These are phyloP conservation scores for Oidium heveae DNA, from an alignment of 2,329 filamentous ascomycete species.

Conservation along the genomic window DNA sequence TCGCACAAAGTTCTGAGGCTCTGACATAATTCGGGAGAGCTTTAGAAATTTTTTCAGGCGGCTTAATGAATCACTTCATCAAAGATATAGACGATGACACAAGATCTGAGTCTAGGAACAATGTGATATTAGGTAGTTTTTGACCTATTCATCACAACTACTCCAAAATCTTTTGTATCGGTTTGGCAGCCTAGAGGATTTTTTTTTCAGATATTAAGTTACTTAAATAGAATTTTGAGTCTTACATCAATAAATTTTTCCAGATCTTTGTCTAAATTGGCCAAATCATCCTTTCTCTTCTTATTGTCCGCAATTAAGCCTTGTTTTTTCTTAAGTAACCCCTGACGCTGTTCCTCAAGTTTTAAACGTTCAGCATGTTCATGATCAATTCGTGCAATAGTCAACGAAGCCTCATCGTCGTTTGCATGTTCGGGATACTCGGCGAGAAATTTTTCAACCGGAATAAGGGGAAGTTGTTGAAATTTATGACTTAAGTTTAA, in stretches of 20 bases:
- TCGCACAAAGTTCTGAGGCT: too few relatives aligned
- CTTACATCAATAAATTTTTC: constrained; percentile 81
- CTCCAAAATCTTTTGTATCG: constrained; percentile 66
- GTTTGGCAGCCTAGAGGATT: constrained; percentile 45
- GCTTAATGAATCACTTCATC: too few relatives aligned
- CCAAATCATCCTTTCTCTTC: constrained; percentile 77
- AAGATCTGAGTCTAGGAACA: too few relatives aligned
- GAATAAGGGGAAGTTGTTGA: constrained; percentile 60
- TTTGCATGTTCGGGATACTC: constrained; percentile 50
- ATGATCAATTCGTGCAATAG: constrained; percentile 75
- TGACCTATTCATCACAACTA: background rate
- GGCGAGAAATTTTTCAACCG: constrained; percentile 55
- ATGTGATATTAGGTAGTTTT: too few relatives aligned
- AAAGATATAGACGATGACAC: too few relatives aligned
- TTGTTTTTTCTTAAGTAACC: constrained; percentile 47
- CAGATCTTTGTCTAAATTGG: constrained; percentile 70
- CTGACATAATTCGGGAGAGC: too few relatives aligned
- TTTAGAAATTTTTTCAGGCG: too few relatives aligned
- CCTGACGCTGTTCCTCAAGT: constrained; percentile 62
- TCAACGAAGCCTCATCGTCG: constrained; percentile 53
- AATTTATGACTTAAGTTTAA: constrained; percentile 47
- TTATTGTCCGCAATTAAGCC: constrained; percentile 55
- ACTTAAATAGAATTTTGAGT: constrained; percentile 3
- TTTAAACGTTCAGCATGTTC: constrained; percentile 66
- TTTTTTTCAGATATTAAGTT: constrained; percentile 1